phyloP scores from a whole-genome alignment of 306 rosid species.

The Cyamopsis tetragonoloba region DNA sequence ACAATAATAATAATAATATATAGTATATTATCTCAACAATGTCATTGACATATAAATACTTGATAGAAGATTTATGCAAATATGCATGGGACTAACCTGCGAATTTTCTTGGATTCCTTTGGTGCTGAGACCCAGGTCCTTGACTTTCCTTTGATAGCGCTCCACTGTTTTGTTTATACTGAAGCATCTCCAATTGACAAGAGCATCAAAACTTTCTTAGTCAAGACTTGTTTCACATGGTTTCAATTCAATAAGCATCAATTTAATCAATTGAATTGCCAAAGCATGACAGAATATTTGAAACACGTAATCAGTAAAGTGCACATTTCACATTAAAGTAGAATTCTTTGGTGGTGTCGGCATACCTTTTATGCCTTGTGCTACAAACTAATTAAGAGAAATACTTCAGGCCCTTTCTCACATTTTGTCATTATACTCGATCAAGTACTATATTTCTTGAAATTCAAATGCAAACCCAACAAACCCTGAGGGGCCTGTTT shows the following conservation, averaged over 20 bases:
- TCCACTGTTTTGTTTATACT: slow-evolving; percentile 72
- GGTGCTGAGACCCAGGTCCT: slow-evolving; percentile 35
- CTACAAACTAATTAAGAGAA: neutral
- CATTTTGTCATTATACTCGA: neutral
- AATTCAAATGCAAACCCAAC: too few relatives aligned
- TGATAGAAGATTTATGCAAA: neutral
- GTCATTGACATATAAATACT: neutral
- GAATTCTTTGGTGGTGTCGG: neutral
- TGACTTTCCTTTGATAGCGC: slow-evolving; percentile 63
- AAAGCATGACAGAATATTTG: neutral
- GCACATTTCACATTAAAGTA: slow-evolving; percentile 3
- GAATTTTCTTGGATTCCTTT: slow-evolving; percentile 35
- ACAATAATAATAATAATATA: neutral
- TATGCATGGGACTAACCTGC: slow-evolving; percentile 43
- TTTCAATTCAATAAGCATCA: neutral
- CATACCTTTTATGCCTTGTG: neutral
- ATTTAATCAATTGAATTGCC: neutral
- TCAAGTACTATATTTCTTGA: too few relatives aligned
- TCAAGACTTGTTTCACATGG: neutral
- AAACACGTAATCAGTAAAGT: neutral
- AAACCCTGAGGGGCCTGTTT: too few relatives aligned
- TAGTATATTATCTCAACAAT: neutral
- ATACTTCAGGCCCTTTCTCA: neutral
- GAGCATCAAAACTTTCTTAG: neutral
- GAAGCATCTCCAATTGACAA: slow-evolving; percentile 39